phyloP scores from a whole-genome alignment of 768 basidiomycete genomes.

The Dioszegia hungarica region DNA sequence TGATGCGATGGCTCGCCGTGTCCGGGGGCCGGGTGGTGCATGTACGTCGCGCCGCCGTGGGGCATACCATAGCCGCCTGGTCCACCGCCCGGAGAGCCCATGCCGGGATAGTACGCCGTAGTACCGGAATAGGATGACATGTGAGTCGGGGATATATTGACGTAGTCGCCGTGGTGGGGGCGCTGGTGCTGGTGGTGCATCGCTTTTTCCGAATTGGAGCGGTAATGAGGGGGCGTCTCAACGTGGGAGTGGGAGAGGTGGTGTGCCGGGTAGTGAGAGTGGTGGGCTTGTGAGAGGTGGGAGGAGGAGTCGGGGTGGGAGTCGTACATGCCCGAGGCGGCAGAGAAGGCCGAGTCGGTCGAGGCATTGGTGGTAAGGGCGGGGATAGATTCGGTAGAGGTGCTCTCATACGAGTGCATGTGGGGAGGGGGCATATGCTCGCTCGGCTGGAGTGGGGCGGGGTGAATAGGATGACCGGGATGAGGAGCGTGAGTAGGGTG shows the following conservation, averaged over 20 bases:
- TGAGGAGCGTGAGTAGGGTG: slow-evolving; percentile 18
- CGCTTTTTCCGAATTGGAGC: slow-evolving; percentile 1
- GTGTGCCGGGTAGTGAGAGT: background rate
- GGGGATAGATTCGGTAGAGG: slow-evolving; percentile 1
- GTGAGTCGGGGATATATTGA: slow-evolving; percentile 11
- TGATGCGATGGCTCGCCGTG: slow-evolving; percentile 11
- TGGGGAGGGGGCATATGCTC: slow-evolving; percentile 1
- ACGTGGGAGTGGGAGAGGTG: slow-evolving; percentile 1
- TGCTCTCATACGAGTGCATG: background rate
- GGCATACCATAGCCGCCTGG: background rate
- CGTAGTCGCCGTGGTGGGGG: background rate
- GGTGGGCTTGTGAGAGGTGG: slow-evolving; percentile 4
- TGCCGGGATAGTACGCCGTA: slow-evolving; percentile 3
- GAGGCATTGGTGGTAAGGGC: background rate
- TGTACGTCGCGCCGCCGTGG: background rate
- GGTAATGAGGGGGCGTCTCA: background rate
- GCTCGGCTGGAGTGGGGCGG: slow-evolving; percentile 9
- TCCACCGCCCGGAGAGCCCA: slow-evolving; percentile 6
- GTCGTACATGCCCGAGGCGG: slow-evolving; percentile 7
- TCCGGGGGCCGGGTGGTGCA: background rate
- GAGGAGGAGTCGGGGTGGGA: slow-evolving; percentile 1
- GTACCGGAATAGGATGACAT: background rate
- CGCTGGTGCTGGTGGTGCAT: background rate
- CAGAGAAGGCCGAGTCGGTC: background rate
- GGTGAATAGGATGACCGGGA: too few species aligned